A percentile compares a stretch with the other conserved stretches of the same genome.
Conservation (phyloP, 2,329 filamentous ascomycete species). For the Graphium sp. region DNA sequence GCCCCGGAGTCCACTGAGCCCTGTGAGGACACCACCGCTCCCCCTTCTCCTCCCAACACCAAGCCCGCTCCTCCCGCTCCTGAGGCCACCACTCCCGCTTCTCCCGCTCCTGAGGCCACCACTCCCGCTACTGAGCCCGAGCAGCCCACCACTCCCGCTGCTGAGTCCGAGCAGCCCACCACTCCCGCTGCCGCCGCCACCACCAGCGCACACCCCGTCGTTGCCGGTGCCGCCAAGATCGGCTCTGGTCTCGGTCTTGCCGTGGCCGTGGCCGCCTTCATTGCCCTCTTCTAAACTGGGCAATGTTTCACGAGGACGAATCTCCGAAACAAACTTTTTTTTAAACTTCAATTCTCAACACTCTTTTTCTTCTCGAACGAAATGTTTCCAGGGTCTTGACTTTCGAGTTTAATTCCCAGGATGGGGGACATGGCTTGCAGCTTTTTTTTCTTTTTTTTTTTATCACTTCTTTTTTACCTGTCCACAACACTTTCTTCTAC, state of each 20-base stretch:
- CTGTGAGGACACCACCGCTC: slow-evolving; percentile 8
- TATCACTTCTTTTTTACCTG: too few species aligned
- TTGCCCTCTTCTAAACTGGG: slow-evolving; percentile 4
- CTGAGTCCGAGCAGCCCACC: slow-evolving; percentile 7
- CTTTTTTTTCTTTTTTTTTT: too few species aligned
- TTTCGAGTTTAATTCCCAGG: too few species aligned
- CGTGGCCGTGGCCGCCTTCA: slow-evolving; percentile 19
- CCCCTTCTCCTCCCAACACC: slow-evolving; percentile 3
- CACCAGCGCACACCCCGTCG: slow-evolving; percentile 9
- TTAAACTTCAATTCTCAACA: too few species aligned
- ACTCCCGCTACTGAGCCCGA: slow-evolving; percentile 7
- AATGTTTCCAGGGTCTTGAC: too few species aligned
- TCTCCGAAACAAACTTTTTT: too few species aligned
- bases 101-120: slow-evolving; percentile 6
- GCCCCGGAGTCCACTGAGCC: slow-evolving; percentile 2
- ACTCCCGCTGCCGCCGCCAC: slow-evolving; percentile 12
- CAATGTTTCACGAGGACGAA: too few species aligned
- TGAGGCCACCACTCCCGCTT: slow-evolving; percentile 9
- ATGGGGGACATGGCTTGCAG: too few species aligned
- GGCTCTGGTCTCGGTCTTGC: slow-evolving; percentile 17
- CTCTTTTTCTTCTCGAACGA: too few species aligned
- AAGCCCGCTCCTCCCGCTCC: slow-evolving; percentile 3
- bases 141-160: slow-evolving; percentile 9
- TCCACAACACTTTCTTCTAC: too few species aligned
- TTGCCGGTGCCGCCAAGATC: slow-evolving; percentile 19